A percentile compares a stretch with the other conserved stretches of the same genome.
phyloP scores from a whole-genome alignment of 441 rosid species.

The Adansonia grandidieri region DNA sequence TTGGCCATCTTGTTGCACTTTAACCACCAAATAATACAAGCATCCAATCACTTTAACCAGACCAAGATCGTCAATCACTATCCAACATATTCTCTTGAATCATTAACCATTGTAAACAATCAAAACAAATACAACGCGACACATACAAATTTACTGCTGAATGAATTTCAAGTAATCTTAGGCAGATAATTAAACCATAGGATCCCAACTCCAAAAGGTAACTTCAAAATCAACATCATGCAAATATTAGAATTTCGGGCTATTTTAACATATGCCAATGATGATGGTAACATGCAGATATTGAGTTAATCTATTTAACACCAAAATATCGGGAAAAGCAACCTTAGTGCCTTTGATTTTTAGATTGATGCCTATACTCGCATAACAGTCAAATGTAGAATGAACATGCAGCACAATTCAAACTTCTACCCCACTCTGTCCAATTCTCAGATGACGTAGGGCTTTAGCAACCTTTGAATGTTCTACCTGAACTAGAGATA shows the following conservation, averaged over 20 bases:
- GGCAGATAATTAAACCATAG: background rate
- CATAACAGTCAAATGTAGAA: background rate
- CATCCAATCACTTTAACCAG: background rate
- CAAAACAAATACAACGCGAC: constrained; percentile 1
- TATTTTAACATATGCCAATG: background rate
- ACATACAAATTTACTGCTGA: background rate
- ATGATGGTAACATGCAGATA: background rate
- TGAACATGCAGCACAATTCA: background rate
- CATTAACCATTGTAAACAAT: background rate
- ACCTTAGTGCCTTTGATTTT: background rate
- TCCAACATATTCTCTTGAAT: background rate
- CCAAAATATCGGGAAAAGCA: background rate
- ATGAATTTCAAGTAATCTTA: background rate
- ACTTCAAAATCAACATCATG: background rate
- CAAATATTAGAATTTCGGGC: background rate
- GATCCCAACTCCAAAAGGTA: background rate
- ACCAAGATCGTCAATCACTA: background rate
- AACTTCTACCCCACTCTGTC: background rate
- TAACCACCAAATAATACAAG: background rate
- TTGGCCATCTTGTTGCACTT: background rate
- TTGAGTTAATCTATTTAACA: background rate
- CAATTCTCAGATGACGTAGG: background rate
- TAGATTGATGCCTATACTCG: background rate
- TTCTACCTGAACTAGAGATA: background rate
- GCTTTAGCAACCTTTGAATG: background rate